Evolutionary conservation across 805 yeast genomes (phyloP), one percentile per base, ranked within the genome.

Genomic region (Pichia deserticola): DNA sequence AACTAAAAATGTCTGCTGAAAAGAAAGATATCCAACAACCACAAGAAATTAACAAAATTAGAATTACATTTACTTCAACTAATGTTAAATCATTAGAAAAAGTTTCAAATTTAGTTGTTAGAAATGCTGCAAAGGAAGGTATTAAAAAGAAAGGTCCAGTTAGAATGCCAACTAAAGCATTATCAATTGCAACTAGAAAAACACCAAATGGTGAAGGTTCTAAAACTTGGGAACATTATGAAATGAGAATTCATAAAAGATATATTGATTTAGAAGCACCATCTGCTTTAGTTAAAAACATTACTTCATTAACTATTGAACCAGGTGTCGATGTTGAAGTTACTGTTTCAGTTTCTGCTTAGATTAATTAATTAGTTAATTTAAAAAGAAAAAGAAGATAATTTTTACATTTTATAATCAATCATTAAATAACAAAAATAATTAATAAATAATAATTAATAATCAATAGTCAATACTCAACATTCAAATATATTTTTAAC

Each of bases 141-240:
- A 81, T 90, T 70, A 80, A 77, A 74, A 89, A 89, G 85, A 92
- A 89, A 82, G 99, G 99, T 73, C 99, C 99, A 66, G 96, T 93
- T 71, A 90, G 99, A 87, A 78, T 93, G 80, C 99, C 99, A 81
- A 93, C 99, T 78, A 93, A 90, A 86, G 93, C 86, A 67, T 86
- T 93, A 72, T 89, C 86, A 78, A 81, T 93, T 79, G 81, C 95
- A 79, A 93, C 99, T 87, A 89, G 99, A 88, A 93, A 93, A 90
- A 86, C 99, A 72, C 99, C 99, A 71, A 95, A 95, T 77, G 99
- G 99, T 93, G 97, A 93, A 82, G 99, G 99, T 93, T 93, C 99
- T 67, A 93, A 93, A 92, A 93, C 99, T 69, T 93, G 97, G 97
- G 99, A 93, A 75, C 80, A 95, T 68, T 93, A 84, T 77, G 99